Conservation (phyloP, 345 rosid genomes). For the Anacardium occidentale region DNA sequence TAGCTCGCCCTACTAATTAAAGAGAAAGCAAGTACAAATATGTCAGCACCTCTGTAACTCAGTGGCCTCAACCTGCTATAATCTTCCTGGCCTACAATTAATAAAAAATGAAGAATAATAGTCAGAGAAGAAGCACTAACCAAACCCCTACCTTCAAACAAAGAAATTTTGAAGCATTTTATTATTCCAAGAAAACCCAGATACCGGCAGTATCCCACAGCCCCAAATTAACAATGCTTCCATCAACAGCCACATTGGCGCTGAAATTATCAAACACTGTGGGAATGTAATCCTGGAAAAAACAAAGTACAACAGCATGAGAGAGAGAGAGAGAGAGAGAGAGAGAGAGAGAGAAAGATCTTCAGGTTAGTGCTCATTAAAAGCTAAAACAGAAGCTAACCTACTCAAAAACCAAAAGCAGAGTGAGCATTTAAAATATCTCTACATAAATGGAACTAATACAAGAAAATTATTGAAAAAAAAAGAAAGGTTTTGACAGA, state of each 20-base stretch:
- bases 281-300: conserved; percentile 83
- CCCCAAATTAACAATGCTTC: conserved; percentile 87
- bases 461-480: not conserved
- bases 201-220: conserved; percentile 99
- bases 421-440: not conserved
- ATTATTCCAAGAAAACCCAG: conserved; percentile 17
- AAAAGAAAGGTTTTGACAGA: conserved; percentile 4
- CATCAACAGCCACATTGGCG: conserved; percentile 95
- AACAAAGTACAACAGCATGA: conserved; percentile 17
- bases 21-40: conserved; percentile 89
- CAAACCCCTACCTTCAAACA: conserved; percentile 3
- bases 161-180: not conserved
- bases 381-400: not conserved
- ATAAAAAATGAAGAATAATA: conserved; percentile 15
- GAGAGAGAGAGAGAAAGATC: conserved; percentile 5
- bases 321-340: conserved; percentile 1
- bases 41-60: conserved; percentile 97
- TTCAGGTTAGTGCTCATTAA: not conserved
- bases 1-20: conserved; percentile 92
- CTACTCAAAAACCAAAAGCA: conserved; percentile 5
- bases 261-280: conserved; percentile 99
- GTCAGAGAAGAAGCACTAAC: conserved; percentile 11
- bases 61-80: conserved; percentile 96
- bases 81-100: conserved; percentile 83
- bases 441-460: conserved; percentile 2